Base-by-base conservation (phyloP, 176 grass and related monocot genomes). In the Ensete glaucum region DNA sequence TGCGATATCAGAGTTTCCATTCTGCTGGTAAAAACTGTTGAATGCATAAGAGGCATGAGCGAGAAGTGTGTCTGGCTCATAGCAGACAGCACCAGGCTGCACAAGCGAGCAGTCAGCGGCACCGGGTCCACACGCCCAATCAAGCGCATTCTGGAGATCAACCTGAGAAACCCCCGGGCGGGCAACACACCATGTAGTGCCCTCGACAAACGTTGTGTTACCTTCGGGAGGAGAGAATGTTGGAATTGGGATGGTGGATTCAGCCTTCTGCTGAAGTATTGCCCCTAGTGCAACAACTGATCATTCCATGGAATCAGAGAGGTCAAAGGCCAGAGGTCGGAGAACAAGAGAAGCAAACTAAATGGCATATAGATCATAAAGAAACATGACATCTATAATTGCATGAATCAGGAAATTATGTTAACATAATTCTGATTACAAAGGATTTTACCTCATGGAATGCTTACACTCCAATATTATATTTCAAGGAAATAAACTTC, bases 1-100 rank as follows among this genome's bases (percentile, higher is more conserved):
- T 13, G 95, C 88, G 52, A 98, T 81, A 79, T 91, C 95, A 7
- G 86, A 89, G 73, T 93, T 98, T 58, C 95, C 95, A 50, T 93
- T 98, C 84, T 98, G 90, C 90, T 98, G 95, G 80, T 98, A 98
- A 85, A 91, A 93, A 86, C 79, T 85, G 79, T 98, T 98, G 88
- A 98, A 98, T 74, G 90, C 95, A 75, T 85, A 98, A 21, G 94
- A 98, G 62, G 90, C 90, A 53, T 98, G 94, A 16, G 84, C 77
- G 54, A 98, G 86, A 22, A 98, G 85, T 0, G 90, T 98, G 85
- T 93, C 60, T 0, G 94, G 94, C 74, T 83, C 80, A 78, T 87
- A 91, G 62, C 95, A 98, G 29, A 76, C 64, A 0, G 85, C 88
- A 2, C 86, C 86, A 0, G 86, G 86, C 77, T 93, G 90, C 54